A percentile compares a stretch with the other conserved stretches of the same genome.
These are phyloP conservation scores for Rhizophagus sp. DNA, from an alignment of 192 early-diverging fungal species.

Conservation along the genomic window DNA sequence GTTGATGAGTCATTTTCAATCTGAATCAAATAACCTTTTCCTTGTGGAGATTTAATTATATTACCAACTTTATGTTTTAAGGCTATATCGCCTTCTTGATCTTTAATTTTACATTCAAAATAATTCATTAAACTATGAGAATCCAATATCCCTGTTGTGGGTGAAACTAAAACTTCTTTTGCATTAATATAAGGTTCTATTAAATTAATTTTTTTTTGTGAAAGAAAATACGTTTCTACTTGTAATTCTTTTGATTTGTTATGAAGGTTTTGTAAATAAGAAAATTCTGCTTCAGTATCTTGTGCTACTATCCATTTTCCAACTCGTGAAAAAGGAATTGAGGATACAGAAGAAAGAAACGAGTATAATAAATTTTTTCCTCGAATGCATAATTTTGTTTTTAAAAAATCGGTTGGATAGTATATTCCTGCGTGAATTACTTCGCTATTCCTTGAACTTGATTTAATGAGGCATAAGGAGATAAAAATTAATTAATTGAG, in stretches of 20 bases:
- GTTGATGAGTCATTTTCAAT: constrained; percentile 49
- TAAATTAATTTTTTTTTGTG: constrained; percentile 34
- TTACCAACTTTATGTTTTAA: constrained; percentile 48
- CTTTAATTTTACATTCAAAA: constrained; percentile 53
- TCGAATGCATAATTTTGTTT: constrained; percentile 74
- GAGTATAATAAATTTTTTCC: constrained; percentile 74
- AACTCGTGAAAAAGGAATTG: constrained; percentile 53
- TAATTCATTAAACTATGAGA: constrained; percentile 69
- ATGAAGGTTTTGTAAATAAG: constrained; percentile 54
- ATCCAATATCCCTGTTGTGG: constrained; percentile 83
- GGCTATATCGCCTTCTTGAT: constrained; percentile 59
- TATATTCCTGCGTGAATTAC: constrained; percentile 90
- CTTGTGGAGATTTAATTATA: constrained; percentile 32
- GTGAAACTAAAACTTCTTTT: constrained; percentile 58
- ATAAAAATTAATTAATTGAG: too few species aligned
- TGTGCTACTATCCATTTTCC: constrained; percentile 85
- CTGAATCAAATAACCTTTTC: constrained; percentile 48
- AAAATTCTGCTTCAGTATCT: constrained; percentile 44
- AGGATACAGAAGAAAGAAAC: constrained; percentile 43
- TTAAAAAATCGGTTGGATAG: constrained; percentile 73
- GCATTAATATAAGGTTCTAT: constrained; percentile 67
- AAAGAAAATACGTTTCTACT: constrained; percentile 55
- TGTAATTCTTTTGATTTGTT: constrained; percentile 56
- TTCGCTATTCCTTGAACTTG: constrained; percentile 80
- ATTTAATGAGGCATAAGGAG: too few species aligned